phyloP scores from a whole-genome alignment of 2,329 filamentous ascomycete species.

The Onygenales sp. region DNA sequence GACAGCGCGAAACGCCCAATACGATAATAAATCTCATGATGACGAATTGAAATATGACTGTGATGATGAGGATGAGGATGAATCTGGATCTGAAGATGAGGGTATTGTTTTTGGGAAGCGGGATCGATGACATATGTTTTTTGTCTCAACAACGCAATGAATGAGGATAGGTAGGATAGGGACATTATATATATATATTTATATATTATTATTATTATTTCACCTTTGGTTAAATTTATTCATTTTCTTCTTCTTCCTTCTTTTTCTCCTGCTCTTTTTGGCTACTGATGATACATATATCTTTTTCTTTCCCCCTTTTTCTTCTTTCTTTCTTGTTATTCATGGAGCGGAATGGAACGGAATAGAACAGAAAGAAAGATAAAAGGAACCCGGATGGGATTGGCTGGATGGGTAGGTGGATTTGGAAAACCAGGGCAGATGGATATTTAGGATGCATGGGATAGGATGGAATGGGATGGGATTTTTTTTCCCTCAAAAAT shows the following conservation, averaged over 20 bases:
- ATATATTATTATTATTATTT: not conserved
- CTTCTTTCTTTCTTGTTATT: no score
- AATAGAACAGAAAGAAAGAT: no score
- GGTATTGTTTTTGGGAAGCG: constrained; percentile 30
- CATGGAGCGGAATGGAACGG: no score
- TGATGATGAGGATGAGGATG: constrained; percentile 30
- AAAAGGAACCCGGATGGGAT: no score
- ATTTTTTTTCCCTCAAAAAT: no score
- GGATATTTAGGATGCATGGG: no score
- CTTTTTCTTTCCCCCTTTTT: no score
- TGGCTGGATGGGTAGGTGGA: no score
- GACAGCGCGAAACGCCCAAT: constrained; percentile 20
- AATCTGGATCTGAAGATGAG: constrained; percentile 34
- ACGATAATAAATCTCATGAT: constrained; percentile 21
- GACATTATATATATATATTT: not conserved
- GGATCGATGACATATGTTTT: not conserved
- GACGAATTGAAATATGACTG: constrained; percentile 32
- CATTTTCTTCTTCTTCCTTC: not conserved
- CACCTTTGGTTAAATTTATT: not conserved
- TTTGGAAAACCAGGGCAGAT: no score
- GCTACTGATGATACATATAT: not conserved
- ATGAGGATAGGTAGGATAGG: not conserved
- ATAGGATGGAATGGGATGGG: no score
- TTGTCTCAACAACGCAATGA: not conserved
- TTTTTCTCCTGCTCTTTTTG: not conserved